phyloP scores from a whole-genome alignment of 768 basidiomycete genomes.

The Leccinum longicurvipes region DNA sequence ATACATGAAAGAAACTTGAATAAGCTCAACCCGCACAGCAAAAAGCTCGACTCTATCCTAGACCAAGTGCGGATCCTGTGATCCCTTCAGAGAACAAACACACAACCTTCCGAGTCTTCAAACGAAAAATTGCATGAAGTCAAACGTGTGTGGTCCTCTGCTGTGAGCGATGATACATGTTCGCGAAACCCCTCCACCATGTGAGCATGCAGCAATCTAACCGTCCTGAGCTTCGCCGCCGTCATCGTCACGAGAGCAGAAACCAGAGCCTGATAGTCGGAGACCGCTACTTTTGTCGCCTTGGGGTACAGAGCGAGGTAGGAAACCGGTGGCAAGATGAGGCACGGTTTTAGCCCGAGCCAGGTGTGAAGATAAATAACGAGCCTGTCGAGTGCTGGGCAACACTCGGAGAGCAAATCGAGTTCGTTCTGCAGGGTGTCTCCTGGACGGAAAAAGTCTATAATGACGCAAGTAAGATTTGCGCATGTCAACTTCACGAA shows the following conservation, averaged over 20 bases:
- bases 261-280: constrained; percentile 18
- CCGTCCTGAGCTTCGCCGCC: constrained; percentile 16
- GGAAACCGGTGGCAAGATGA: constrained; percentile 26
- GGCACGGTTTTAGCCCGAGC: constrained; percentile 19
- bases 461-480: constrained; percentile 25
- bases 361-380: constrained; percentile 26
- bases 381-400: constrained; percentile 22
- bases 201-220: constrained; percentile 20
- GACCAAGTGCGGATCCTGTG: neutral
- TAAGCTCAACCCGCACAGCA: neutral
- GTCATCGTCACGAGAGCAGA: constrained; percentile 22
- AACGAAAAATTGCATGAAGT: constrained; percentile 15
- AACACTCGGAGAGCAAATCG: constrained; percentile 24
- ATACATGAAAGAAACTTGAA: neutral
- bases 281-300: constrained; percentile 5
- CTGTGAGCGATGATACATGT: neutral
- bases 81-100: constrained; percentile 13
- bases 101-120: constrained; percentile 22
- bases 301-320: constrained; percentile 24
- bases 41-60: neutral
- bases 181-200: constrained; percentile 15
- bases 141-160: constrained; percentile 9
- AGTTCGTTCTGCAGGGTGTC: constrained; percentile 26
- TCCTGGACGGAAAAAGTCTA: constrained; percentile 26
- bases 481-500: constrained; percentile 25